Evolutionary conservation across 805 yeast genomes (phyloP).

Genomic region (Saccharomycopsis sp.): DNA sequence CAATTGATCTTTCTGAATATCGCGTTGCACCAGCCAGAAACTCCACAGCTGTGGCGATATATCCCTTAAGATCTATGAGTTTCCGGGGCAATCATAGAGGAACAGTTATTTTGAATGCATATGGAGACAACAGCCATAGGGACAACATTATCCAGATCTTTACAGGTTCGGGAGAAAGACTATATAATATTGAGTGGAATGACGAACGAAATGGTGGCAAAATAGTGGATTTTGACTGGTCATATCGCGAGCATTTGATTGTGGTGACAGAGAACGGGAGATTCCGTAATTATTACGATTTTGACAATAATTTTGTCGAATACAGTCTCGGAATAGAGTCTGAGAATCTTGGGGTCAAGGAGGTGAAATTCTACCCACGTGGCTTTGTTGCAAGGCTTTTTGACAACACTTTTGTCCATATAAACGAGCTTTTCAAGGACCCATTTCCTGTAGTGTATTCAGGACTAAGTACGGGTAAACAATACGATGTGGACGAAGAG

Average conservation of each 20-base stretch:
- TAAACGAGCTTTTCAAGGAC: conserved; percentile 33
- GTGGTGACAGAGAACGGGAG: conserved; percentile 48
- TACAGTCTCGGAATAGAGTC: conserved; percentile 33
- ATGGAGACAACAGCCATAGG: conserved; percentile 16
- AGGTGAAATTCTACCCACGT: conserved; percentile 32
- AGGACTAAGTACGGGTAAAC: conserved; percentile 1
- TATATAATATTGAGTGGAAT: conserved; percentile 35
- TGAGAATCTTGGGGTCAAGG: conserved; percentile 29
- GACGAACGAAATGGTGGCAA: conserved; percentile 40
- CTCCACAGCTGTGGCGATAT: conserved; percentile 51
- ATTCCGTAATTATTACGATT: conserved; percentile 54
- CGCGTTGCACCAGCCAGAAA: conserved; percentile 43
- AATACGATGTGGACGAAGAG: neutral
- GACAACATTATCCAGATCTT: conserved; percentile 26
- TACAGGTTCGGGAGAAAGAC: conserved; percentile 30
- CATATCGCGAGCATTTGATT: conserved; percentile 45
- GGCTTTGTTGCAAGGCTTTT: conserved; percentile 40
- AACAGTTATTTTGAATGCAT: neutral
- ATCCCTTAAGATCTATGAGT: conserved; percentile 26
- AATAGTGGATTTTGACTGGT: conserved; percentile 49
- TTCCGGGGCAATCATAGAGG: conserved; percentile 10
- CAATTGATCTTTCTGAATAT: conserved; percentile 34
- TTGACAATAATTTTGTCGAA: conserved; percentile 61
- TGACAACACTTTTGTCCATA: conserved; percentile 36
- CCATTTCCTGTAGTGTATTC: conserved; percentile 27